Percentiles rank a stretch among this genome's conserved stretches.
These are phyloP conservation scores for Boletellus sp. DNA, from an alignment of 768 basidiomycete genomes.

Conservation along the genomic window DNA sequence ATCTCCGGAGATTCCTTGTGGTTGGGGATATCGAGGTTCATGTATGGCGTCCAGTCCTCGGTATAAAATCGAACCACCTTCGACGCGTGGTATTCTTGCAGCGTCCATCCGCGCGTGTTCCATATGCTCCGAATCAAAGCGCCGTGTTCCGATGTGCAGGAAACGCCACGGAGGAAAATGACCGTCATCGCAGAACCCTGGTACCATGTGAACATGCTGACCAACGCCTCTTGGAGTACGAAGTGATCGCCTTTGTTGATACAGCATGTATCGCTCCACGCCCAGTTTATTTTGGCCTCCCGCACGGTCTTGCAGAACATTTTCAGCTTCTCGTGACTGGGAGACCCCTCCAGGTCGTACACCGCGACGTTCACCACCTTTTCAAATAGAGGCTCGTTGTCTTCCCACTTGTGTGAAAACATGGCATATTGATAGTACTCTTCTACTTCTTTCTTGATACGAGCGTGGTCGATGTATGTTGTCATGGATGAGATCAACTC, in stretches of 20 bases:
- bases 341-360: conserved; percentile 9
- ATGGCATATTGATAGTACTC: too few species aligned
- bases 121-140: background rate
- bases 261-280: conserved; percentile 10
- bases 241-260: background rate
- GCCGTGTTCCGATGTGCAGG: background rate
- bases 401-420: too few species aligned
- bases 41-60: conserved; percentile 7
- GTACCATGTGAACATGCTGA: background rate
- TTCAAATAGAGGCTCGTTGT: conserved; percentile 5
- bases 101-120: conserved; percentile 1
- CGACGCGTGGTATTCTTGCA: conserved; percentile 15
- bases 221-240: background rate
- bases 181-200: background rate
- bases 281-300: conserved; percentile 1
- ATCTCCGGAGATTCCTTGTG: conserved; percentile 6
- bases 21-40: conserved; percentile 2
- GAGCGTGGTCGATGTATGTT: too few species aligned
- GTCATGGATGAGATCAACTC: too few species aligned
- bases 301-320: conserved; percentile 1
- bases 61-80: conserved; percentile 10
- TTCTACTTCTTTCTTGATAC: too few species aligned
- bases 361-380: background rate
- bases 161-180: background rate
- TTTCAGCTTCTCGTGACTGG: background rate